Evolutionary conservation across 306 rosid genomes (phyloP), one percentile per base, ranked within the genome.

Genomic region (Prunus mongolica): DNA sequence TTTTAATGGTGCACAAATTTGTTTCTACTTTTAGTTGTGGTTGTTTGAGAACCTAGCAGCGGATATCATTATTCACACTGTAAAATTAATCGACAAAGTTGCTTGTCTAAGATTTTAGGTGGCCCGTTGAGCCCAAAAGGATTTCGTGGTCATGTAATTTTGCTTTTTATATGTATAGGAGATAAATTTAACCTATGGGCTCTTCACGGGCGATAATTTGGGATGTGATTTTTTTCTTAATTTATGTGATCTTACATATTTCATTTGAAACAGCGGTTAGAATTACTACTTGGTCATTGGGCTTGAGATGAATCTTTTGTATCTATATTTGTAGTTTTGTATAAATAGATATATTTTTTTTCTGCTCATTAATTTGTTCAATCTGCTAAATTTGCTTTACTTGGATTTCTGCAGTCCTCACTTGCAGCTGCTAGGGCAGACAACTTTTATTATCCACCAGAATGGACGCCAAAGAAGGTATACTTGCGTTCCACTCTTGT

Each of bases 391-490:
- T 80, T 60, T 64, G 64, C n/a, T 54, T 81, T 82, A 30, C 67
- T 79, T 85, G 81, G 82, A 77, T 82, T 80, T 81, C 67, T 88
- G 50, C 89, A 93, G 98, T 93, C 98, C 69, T 79, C 98, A 72
- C 97, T 93, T 66, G 97, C 98, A 67, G 98, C 97, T 81, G 98
- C 98, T 44, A 82, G 97, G 79, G 98, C 98, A 9, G 97, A 93
- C 81, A 93, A 93, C 73, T 93, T 93, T 65, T 91, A 93, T 76
- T 93, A 91, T 72, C 98, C 98, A 3, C 98, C 98, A 61, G 98
- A 93, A 89, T 93, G 98, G 98, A 89, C 87, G 54, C 98, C 95
- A 62, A 84, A 81, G 75, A 96, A 93, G 96, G 96, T 90, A 86
- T 76, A 44, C 73, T 70, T 76, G 0, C 47, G 6, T 71, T 15